A percentile compares a stretch with the other conserved stretches of the same genome.
phyloP scores from a whole-genome alignment of 2,329 filamentous ascomycete genomes.

The Thermoascus crustaceus region DNA sequence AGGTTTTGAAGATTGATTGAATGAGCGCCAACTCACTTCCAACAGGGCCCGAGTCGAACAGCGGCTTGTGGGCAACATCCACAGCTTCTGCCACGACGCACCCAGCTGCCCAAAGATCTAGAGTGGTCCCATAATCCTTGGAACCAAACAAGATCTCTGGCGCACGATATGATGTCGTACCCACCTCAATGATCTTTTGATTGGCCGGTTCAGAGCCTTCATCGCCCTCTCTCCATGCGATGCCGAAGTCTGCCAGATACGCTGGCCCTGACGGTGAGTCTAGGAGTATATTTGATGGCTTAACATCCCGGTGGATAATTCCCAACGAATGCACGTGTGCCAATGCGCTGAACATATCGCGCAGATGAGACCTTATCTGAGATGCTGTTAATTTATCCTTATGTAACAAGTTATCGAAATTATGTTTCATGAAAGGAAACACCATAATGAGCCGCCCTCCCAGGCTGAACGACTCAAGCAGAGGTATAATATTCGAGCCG shows the following conservation, averaged over 20 bases:
- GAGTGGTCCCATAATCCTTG: conserved; percentile 57
- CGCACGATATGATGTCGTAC: conserved; percentile 82
- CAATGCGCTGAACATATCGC: conserved; percentile 63
- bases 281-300: conserved; percentile 81
- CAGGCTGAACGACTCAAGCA: conserved; percentile 63
- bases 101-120: conserved; percentile 88
- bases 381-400: conserved; percentile 30
- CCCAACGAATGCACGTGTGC: conserved; percentile 61
- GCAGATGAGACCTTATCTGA: conserved; percentile 46
- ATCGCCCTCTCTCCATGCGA: conserved; percentile 65
- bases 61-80: conserved; percentile 45
- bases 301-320: conserved; percentile 89
- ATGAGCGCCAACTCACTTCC: conserved; percentile 89
- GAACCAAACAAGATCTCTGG: conserved; percentile 87
- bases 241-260: conserved; percentile 84
- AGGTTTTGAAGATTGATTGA: conserved; percentile 80
- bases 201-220: conserved; percentile 53
- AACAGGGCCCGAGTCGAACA: conserved; percentile 83
- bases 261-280: conserved; percentile 60
- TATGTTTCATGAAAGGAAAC: conserved; percentile 74
- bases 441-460: conserved; percentile 67
- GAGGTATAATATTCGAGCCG: conserved; percentile 52
- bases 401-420: conserved; percentile 60
- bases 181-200: conserved; percentile 81
- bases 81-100: conserved; percentile 73